Conservation (phyloP, 768 basidiomycete species). For the Agrocybe pediades region DNA sequence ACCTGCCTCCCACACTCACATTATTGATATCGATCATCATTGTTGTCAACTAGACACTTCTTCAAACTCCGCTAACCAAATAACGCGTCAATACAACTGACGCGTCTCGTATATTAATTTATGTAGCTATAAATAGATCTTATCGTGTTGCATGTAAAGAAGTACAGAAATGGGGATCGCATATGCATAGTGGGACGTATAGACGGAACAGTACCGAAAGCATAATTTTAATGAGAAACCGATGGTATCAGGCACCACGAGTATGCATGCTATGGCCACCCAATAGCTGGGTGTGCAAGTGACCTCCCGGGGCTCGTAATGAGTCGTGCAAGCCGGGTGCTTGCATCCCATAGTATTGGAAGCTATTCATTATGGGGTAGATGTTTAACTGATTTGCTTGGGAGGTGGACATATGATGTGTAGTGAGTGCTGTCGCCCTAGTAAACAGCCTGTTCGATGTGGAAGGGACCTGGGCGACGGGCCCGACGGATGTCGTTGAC, state of each 20-base stretch:
- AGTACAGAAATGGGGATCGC: too few species aligned
- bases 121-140: neutral
- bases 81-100: slow-evolving; percentile 20
- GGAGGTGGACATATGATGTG: neutral
- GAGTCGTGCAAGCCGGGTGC: neutral
- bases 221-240: too few species aligned
- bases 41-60: slow-evolving; percentile 8
- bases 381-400: neutral
- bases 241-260: too few species aligned
- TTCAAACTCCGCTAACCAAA: slow-evolving; percentile 24
- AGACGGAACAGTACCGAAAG: too few species aligned
- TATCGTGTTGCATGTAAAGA: neutral
- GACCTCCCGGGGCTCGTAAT: neutral
- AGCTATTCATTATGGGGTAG: neutral
- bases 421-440: too few species aligned
- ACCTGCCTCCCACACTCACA: neutral
- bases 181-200: too few species aligned
- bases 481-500: too few species aligned
- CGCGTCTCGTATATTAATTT: neutral
- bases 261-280: neutral
- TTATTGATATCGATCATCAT: neutral
- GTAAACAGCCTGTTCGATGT: too few species aligned
- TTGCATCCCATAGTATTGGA: neutral
- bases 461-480: too few species aligned
- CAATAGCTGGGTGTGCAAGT: neutral